Conservation (phyloP, 2,329 filamentous ascomycete genomes). For the Diaporthe nobilis region DNA sequence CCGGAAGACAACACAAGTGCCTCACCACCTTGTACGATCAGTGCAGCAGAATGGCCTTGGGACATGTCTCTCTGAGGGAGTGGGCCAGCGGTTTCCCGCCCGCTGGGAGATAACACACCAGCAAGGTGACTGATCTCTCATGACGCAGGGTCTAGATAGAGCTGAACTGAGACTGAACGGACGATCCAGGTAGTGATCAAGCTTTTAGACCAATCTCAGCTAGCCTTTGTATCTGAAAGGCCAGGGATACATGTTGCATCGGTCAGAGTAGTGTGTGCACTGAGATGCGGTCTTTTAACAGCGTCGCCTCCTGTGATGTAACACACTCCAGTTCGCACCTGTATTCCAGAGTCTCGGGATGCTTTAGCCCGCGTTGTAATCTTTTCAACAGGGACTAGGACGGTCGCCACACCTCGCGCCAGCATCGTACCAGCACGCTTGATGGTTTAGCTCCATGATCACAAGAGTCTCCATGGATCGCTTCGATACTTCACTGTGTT, state of each 20-base stretch:
- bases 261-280: background rate
- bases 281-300: background rate
- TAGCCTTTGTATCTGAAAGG: too few species aligned
- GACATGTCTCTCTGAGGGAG: background rate
- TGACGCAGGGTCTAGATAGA: background rate
- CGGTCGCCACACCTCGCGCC: background rate
- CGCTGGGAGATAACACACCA: background rate
- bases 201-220: background rate
- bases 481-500: background rate
- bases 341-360: background rate
- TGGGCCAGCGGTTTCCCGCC: too few species aligned
- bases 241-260: background rate
- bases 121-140: background rate
- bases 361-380: background rate
- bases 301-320: background rate
- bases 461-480: too few species aligned
- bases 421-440: too few species aligned
- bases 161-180: background rate
- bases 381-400: too few species aligned
- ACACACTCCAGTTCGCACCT: background rate
- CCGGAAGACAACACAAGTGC: background rate
- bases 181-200: background rate
- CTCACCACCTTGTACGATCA: background rate
- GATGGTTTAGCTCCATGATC: background rate
- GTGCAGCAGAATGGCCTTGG: background rate